These are phyloP conservation scores for Themeda triandra DNA, from an alignment of 176 grass and related monocot genomes.

Conservation along the genomic window DNA sequence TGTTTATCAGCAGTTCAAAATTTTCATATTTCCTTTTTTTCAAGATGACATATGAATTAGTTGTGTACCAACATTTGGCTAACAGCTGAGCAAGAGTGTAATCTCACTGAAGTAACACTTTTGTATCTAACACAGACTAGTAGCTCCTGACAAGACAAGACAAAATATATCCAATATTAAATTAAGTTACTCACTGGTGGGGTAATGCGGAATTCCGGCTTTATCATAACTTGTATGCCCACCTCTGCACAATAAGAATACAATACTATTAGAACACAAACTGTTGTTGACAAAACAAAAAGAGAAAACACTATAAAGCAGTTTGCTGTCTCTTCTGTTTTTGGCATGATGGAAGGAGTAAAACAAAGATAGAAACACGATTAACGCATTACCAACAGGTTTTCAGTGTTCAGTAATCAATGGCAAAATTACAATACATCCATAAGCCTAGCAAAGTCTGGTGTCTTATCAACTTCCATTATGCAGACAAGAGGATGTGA, in stretches of 20 bases:
- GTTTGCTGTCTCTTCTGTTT: background rate
- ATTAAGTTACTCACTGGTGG: slow-evolving; percentile 64
- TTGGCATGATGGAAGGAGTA: background rate
- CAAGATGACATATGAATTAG: background rate
- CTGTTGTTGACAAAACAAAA: background rate
- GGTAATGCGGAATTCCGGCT: slow-evolving; percentile 79
- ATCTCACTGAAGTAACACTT: background rate
- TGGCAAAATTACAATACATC: background rate
- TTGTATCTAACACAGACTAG: too few relatives aligned
- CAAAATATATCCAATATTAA: background rate
- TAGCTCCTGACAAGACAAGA: background rate
- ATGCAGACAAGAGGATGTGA: background rate
- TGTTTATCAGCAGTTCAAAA: background rate
- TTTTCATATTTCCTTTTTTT: background rate
- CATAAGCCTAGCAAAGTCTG: background rate
- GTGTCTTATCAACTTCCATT: background rate
- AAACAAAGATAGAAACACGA: background rate
- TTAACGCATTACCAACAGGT: background rate
- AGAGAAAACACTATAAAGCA: background rate
- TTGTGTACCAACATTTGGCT: background rate
- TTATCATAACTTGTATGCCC: slow-evolving; percentile 78
- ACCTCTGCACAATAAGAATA: slow-evolving; percentile 39
- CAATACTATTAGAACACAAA: slow-evolving; percentile 2
- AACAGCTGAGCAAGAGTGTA: background rate
- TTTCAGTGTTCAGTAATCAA: background rate